Conservation (phyloP, 1,139 yeast genomes). For the Nakaseomyces uthaithaninus region DNA sequence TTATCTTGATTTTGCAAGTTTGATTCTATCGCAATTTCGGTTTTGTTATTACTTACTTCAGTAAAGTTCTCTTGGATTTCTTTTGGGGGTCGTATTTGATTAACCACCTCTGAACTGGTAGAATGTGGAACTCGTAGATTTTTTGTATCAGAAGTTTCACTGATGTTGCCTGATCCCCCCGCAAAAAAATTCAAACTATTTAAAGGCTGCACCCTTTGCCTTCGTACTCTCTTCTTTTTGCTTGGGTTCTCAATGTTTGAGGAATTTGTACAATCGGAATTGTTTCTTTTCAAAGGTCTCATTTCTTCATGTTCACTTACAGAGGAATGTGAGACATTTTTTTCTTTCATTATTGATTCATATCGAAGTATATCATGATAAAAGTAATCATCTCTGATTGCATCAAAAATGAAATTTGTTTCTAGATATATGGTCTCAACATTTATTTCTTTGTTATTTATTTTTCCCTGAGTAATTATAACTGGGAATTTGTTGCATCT, state of each 20-base stretch:
- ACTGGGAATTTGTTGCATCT: neutral
- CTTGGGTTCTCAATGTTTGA: neutral
- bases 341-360: no score
- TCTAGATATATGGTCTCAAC: neutral
- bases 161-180: slow-evolving; percentile 30
- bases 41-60: no score
- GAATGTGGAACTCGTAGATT: no score
- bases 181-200: slow-evolving; percentile 34
- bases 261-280: neutral
- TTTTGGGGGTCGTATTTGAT: no score
- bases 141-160: no score
- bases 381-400: neutral
- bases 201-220: slow-evolving; percentile 27
- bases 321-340: no score
- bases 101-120: no score
- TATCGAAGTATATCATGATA: neutral
- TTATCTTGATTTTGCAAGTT: no score
- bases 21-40: no score
- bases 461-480: neutral
- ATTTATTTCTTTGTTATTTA: neutral
- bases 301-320: no score
- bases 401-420: neutral
- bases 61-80: no score
- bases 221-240: slow-evolving; percentile 17
- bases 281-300: slow-evolving; percentile 5